Conservation (phyloP, 2,329 filamentous ascomycete genomes). For the Aspergillus sojae region DNA sequence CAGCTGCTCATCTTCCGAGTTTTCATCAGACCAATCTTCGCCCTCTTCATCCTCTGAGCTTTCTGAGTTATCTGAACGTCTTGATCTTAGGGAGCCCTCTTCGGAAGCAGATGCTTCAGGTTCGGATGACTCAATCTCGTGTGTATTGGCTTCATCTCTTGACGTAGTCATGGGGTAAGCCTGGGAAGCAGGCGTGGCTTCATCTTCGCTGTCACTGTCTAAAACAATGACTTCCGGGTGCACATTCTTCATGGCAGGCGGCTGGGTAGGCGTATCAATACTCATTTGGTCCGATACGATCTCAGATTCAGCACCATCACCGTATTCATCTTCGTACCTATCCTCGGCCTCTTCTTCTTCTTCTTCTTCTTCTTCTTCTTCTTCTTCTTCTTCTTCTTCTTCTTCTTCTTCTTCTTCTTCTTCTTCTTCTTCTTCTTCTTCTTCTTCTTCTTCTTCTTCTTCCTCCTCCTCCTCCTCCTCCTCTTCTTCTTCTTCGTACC, state of each 20-base stretch:
- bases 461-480: constrained; percentile 6
- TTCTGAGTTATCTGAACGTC: neutral
- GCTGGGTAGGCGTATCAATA: constrained; percentile 3
- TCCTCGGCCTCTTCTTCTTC: constrained; percentile 2
- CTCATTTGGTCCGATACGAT: constrained; percentile 18
- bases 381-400: constrained; percentile 16
- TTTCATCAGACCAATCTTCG: neutral
- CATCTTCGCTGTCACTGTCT: constrained; percentile 47
- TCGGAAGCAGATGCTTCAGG: constrained; percentile 9
- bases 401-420: neutral
- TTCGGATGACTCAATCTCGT: constrained; percentile 6
- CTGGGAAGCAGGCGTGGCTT: constrained; percentile 20
- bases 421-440: constrained; percentile 7
- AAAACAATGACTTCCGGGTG: constrained; percentile 44
- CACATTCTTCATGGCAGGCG: constrained; percentile 13
- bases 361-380: constrained; percentile 1
- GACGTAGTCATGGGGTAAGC: neutral
- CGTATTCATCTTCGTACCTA: constrained; percentile 15
- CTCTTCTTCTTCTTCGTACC: constrained; percentile 12
- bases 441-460: too few species aligned
- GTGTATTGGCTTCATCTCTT: neutral
- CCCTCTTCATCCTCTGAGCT: constrained; percentile 1
- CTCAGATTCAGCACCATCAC: constrained; percentile 23
- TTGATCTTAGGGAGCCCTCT: neutral
- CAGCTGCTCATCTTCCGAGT: neutral